Percentiles rank a stretch among this genome's conserved stretches.
Conservation (phyloP, 2,329 filamentous ascomycete species). For the Cladosporium velox region DNA sequence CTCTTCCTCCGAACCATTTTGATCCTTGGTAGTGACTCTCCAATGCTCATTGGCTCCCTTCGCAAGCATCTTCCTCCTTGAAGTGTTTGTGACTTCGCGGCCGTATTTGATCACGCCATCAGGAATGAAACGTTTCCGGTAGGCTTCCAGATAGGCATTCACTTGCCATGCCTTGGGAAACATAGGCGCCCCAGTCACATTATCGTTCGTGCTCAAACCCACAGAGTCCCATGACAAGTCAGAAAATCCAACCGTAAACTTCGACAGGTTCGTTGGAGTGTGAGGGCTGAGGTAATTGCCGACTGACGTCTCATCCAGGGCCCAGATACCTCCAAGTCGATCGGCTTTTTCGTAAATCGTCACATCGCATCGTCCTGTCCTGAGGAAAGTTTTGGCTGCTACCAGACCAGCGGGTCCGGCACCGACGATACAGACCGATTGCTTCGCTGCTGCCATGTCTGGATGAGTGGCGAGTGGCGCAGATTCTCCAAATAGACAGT, state of each 20-base stretch:
- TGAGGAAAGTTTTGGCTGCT: slow-evolving; percentile 66
- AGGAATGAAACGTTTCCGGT: slow-evolving; percentile 60
- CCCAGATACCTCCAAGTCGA: slow-evolving; percentile 78
- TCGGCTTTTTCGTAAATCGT: slow-evolving; percentile 68
- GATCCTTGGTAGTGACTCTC: slow-evolving; percentile 27
- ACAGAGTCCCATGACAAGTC: slow-evolving; percentile 70
- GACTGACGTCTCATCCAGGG: slow-evolving; percentile 39
- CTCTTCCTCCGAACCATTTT: slow-evolving; percentile 24
- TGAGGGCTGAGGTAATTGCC: slow-evolving; percentile 64
- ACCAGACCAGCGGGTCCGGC: slow-evolving; percentile 49
- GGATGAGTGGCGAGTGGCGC: neutral
- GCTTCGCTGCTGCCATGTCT: slow-evolving; percentile 11
- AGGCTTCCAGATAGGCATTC: slow-evolving; percentile 69
- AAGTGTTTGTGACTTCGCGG: slow-evolving; percentile 27
- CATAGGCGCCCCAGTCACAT: slow-evolving; percentile 47
- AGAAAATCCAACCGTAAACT: slow-evolving; percentile 65
- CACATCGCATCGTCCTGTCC: slow-evolving; percentile 63
- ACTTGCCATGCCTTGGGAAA: slow-evolving; percentile 78
- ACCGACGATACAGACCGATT: slow-evolving; percentile 44
- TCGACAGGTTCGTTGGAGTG: slow-evolving; percentile 70
- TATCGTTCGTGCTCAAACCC: slow-evolving; percentile 29
- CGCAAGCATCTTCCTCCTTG: slow-evolving; percentile 3
- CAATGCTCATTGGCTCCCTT: slow-evolving; percentile 24
- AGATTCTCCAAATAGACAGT: neutral
- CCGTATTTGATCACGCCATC: slow-evolving; percentile 51